Percentiles rank a stretch among this genome's conserved stretches.
These are phyloP conservation scores for Moniliella sp. DNA, from an alignment of 1,284 basidiomycete genomes.

Conservation along the genomic window DNA sequence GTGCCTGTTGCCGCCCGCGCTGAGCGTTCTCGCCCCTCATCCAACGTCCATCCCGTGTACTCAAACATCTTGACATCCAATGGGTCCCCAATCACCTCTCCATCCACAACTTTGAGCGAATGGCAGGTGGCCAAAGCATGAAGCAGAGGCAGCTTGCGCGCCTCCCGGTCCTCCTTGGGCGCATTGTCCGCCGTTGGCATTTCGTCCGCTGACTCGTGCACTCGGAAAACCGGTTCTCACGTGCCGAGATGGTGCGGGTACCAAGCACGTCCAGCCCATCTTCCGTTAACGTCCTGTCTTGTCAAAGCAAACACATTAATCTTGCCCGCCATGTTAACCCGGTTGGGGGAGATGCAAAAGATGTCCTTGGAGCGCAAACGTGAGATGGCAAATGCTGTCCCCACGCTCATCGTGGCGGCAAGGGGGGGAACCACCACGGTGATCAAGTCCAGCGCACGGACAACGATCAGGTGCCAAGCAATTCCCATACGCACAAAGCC, in stretches of 20 bases:
- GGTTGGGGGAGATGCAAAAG: constrained; percentile 87
- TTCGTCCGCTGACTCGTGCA: constrained; percentile 66
- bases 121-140: constrained; percentile 91
- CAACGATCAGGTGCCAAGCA: constrained; percentile 66
- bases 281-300: constrained; percentile 98
- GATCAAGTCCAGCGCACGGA: constrained; percentile 86
- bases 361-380: constrained; percentile 71
- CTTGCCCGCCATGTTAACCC: constrained; percentile 88
- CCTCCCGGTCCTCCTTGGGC: constrained; percentile 35
- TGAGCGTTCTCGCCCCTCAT: constrained; percentile 45
- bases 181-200: constrained; percentile 44
- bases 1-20: constrained; percentile 16
- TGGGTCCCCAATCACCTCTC: constrained; percentile 76
- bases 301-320: constrained; percentile 97
- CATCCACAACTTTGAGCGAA: constrained; percentile 74
- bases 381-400: constrained; percentile 79
- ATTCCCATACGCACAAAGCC: constrained; percentile 70
- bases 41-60: constrained; percentile 83
- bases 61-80: constrained; percentile 72
- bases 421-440: constrained; percentile 93
- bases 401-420: constrained; percentile 88
- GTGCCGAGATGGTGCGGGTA: constrained; percentile 24
- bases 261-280: constrained; percentile 82
- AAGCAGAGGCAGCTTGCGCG: constrained; percentile 55
- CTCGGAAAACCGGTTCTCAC: constrained; percentile 58